phyloP scores from a whole-genome alignment of 2,329 filamentous ascomycete genomes.

The Trichoderma aggressivum region DNA sequence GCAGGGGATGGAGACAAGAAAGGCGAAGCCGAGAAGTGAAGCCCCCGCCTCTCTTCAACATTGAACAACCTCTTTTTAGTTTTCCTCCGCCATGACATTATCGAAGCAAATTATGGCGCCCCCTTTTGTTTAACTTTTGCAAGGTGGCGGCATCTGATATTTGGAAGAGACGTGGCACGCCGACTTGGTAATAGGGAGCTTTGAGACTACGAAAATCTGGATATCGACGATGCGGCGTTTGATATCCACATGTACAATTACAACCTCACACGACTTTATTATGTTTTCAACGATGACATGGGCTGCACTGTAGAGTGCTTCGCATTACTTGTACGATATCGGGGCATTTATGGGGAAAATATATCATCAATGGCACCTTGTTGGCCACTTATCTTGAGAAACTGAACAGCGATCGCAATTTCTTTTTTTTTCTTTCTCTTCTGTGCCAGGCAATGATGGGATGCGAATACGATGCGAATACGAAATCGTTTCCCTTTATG shows the following conservation, averaged over 20 bases:
- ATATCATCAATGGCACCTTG: background rate
- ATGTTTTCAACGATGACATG: background rate
- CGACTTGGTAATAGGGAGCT: background rate
- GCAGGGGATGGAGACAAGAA: background rate
- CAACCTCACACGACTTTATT: background rate
- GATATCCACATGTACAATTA: background rate
- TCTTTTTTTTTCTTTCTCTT: background rate
- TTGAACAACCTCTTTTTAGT: background rate
- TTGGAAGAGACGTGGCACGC: background rate
- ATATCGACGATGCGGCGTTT: background rate
- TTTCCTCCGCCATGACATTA: background rate
- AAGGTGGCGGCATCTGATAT: background rate
- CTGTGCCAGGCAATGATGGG: background rate
- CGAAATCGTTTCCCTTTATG: background rate
- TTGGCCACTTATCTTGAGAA: background rate
- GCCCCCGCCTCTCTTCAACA: background rate
- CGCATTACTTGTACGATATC: constrained; percentile 2
- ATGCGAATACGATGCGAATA: constrained; percentile 8
- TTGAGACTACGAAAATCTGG: background rate
- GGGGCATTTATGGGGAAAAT: background rate
- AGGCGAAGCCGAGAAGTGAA: background rate
- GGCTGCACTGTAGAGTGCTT: background rate
- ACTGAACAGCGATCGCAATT: background rate
- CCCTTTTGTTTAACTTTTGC: background rate
- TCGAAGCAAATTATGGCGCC: background rate